Evolutionary conservation across 2,329 filamentous ascomycete genomes (phyloP).

Genomic region (Teratosphaeria pseudoeucalypti): DNA sequence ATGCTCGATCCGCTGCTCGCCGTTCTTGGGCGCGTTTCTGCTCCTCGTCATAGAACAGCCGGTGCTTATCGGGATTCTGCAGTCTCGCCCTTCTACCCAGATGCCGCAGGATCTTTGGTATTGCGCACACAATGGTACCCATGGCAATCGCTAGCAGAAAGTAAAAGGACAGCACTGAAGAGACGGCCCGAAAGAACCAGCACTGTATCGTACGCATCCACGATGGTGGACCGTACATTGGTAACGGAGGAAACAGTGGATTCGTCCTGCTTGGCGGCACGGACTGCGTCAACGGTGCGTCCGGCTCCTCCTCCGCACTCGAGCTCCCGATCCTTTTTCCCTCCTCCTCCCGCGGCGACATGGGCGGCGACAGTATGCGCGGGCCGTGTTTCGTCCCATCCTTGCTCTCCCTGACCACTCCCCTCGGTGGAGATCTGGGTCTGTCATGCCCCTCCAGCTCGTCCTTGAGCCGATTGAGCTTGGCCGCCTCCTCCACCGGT

Average conservation of each 20-base stretch:
- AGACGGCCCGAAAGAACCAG: conserved; percentile 52
- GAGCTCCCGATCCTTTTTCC: neutral
- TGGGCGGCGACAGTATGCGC: conserved; percentile 11
- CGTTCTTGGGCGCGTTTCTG: conserved; percentile 47
- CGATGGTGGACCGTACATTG: conserved; percentile 68
- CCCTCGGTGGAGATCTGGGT: conserved; percentile 19
- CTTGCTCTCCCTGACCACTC: conserved; percentile 30
- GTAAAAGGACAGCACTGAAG: conserved; percentile 64
- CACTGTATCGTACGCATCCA: conserved; percentile 55
- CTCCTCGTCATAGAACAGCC: conserved; percentile 70
- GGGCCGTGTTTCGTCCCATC: conserved; percentile 34
- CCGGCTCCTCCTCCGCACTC: conserved; percentile 29
- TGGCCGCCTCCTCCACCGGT: conserved; percentile 58
- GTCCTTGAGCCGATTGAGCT: conserved; percentile 54
- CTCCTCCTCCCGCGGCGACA: neutral
- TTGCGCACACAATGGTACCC: conserved; percentile 59
- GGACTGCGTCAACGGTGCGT: conserved; percentile 33
- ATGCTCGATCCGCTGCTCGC: conserved; percentile 49
- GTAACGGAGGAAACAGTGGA: conserved; percentile 74
- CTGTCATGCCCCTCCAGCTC: conserved; percentile 32
- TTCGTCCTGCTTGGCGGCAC: conserved; percentile 59
- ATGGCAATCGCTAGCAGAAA: conserved; percentile 70
- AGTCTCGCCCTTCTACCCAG: conserved; percentile 47
- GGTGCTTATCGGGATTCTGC: conserved; percentile 46
- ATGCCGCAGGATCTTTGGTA: conserved; percentile 43